Conservation (phyloP, 2,329 filamentous ascomycete genomes). For the Exutisphaerella laricina region DNA sequence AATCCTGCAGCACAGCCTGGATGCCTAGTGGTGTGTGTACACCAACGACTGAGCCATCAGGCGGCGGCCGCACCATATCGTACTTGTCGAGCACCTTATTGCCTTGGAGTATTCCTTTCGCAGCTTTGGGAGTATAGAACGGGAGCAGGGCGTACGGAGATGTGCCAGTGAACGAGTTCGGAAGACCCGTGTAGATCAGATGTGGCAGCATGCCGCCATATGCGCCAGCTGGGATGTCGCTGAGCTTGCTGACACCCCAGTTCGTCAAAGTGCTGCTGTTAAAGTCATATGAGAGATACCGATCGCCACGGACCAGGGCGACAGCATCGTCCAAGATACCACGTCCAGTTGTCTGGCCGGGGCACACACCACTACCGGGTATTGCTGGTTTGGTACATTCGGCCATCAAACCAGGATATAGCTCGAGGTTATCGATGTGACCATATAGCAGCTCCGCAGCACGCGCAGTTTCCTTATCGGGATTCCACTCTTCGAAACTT, state of each 20-base stretch:
- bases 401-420: slow-evolving; percentile 54
- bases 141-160: slow-evolving; percentile 46
- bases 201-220: slow-evolving; percentile 42
- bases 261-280: slow-evolving; percentile 46
- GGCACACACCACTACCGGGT: slow-evolving; percentile 43
- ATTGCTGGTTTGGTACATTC: slow-evolving; percentile 52
- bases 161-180: slow-evolving; percentile 45
- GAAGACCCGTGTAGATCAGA: slow-evolving; percentile 44
- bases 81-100: slow-evolving; percentile 45
- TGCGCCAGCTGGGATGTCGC: slow-evolving; percentile 34
- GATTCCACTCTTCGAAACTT: slow-evolving; percentile 34
- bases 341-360: slow-evolving; percentile 42
- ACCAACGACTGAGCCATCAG: slow-evolving; percentile 40
- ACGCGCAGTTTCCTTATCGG: slow-evolving; percentile 35
- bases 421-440: slow-evolving; percentile 50
- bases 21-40: slow-evolving; percentile 48
- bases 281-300: slow-evolving; percentile 46
- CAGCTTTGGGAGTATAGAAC: slow-evolving; percentile 49
- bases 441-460: slow-evolving; percentile 45
- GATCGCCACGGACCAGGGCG: slow-evolving; percentile 42
- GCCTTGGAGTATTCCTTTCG: slow-evolving; percentile 42
- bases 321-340: slow-evolving; percentile 48
- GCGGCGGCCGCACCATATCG: slow-evolving; percentile 35
- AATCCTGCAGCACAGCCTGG: slow-evolving; percentile 47
- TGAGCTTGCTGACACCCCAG: slow-evolving; percentile 47